phyloP scores from a whole-genome alignment of 1,284 basidiomycete species.

The Leccinum fuscescens region DNA sequence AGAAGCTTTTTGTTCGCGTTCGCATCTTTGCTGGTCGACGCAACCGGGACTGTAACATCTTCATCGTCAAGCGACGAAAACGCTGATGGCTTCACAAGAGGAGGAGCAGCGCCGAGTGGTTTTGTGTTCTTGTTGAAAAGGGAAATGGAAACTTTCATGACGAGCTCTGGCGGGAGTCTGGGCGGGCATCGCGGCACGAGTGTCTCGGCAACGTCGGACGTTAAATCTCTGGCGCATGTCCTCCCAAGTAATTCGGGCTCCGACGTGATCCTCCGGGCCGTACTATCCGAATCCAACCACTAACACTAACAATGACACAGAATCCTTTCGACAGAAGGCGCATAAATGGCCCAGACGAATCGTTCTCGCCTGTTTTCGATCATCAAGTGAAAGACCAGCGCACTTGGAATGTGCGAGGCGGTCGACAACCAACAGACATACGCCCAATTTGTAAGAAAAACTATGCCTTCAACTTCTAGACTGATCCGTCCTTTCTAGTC shows the following conservation, averaged over 20 bases:
- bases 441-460: slow-evolving; percentile 76
- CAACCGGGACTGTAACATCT: slow-evolving; percentile 46
- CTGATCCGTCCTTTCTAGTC: slow-evolving; percentile 49
- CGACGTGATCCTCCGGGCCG: not conserved
- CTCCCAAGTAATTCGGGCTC: not conserved
- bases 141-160: slow-evolving; percentile 82
- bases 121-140: slow-evolving; percentile 58
- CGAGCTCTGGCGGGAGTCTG: not conserved
- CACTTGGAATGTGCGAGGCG: slow-evolving; percentile 14
- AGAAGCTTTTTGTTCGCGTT: slow-evolving; percentile 52
- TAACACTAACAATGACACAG: slow-evolving; percentile 40
- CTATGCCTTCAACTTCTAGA: not conserved
- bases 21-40: slow-evolving; percentile 39
- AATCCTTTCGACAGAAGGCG: slow-evolving; percentile 78
- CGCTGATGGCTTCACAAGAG: slow-evolving; percentile 58
- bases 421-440: slow-evolving; percentile 59
- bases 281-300: not conserved
- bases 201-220: not conserved
- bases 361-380: slow-evolving; percentile 63
- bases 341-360: slow-evolving; percentile 86
- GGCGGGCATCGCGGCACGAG: not conserved
- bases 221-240: not conserved
- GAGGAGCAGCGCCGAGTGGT: slow-evolving; percentile 49
- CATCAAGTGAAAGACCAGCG: slow-evolving; percentile 20
- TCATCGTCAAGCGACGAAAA: slow-evolving; percentile 67